phyloP scores from a whole-genome alignment of 345 rosid species.

The Populus davidiana region DNA sequence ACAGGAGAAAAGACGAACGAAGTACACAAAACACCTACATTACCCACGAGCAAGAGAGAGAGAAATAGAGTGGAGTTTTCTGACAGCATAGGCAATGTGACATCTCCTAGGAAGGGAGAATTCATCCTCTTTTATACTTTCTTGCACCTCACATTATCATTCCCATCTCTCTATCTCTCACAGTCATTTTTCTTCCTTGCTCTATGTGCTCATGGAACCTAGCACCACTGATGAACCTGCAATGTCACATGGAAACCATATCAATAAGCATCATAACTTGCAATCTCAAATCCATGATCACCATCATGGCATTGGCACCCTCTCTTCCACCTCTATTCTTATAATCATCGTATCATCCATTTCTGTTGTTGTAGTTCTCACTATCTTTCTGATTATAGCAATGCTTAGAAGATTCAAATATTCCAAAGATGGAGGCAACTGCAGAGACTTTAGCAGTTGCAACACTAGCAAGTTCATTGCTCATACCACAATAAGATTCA shows the following conservation, averaged over 20 bases:
- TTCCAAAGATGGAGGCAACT: slow-evolving; percentile 23
- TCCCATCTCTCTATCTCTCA: slow-evolving; percentile 4
- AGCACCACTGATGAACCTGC: slow-evolving; percentile 23
- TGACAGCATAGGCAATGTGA: slow-evolving; percentile 20
- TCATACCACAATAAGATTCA: slow-evolving; percentile 41
- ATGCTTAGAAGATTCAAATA: slow-evolving; percentile 51
- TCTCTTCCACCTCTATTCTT: slow-evolving; percentile 46
- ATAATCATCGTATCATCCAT: slow-evolving; percentile 39
- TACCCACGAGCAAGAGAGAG: slow-evolving; percentile 21
- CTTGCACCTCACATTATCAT: not conserved
- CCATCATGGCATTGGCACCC: slow-evolving; percentile 21
- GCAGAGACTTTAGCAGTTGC: slow-evolving; percentile 28
- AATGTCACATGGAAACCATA: slow-evolving; percentile 25
- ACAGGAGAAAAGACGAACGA: slow-evolving; percentile 44
- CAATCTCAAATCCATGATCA: slow-evolving; percentile 13
- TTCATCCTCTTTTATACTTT: slow-evolving; percentile 1
- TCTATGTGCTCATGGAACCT: slow-evolving; percentile 38
- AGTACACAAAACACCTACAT: slow-evolving; percentile 22
- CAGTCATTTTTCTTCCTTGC: slow-evolving; percentile 7
- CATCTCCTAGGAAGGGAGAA: slow-evolving; percentile 27
- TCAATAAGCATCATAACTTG: slow-evolving; percentile 19
- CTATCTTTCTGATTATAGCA: slow-evolving; percentile 38
- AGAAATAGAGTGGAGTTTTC: slow-evolving; percentile 2
- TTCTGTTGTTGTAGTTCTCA: slow-evolving; percentile 39
- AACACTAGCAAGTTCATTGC: slow-evolving; percentile 34